These are phyloP conservation scores for Crithidia fasciculata DNA, from an alignment of 208 protist genomes.

Conservation along the genomic window DNA sequence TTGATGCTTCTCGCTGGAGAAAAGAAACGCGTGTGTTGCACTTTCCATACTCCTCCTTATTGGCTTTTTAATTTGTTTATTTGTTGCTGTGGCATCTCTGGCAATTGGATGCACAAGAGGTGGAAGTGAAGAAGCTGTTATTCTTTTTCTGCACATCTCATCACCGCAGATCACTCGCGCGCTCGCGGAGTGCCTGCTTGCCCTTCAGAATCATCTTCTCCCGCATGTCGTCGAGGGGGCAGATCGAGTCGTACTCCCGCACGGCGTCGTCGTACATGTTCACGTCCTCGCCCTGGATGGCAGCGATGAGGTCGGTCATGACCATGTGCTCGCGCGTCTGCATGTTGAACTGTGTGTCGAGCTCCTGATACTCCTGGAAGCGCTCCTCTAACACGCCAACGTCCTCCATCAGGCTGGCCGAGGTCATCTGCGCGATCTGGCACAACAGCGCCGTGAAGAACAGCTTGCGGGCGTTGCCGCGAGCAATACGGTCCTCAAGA, in stretches of 20 bases:
- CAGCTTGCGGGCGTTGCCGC: constrained; percentile 72
- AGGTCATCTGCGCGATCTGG: constrained; percentile 74
- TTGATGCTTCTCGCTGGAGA: no score
- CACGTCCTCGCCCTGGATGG: constrained; percentile 63
- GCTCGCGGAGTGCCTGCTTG: constrained; percentile 61
- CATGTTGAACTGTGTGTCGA: constrained; percentile 89
- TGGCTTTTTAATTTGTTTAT: no score
- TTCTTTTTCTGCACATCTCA: neutral
- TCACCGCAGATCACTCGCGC: constrained; percentile 64
- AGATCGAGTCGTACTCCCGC: constrained; percentile 81
- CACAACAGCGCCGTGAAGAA: constrained; percentile 85
- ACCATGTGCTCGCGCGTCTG: constrained; percentile 89
- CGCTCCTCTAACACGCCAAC: constrained; percentile 71
- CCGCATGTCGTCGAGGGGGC: constrained; percentile 65
- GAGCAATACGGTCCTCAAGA: constrained; percentile 75
- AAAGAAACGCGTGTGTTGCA: no score
- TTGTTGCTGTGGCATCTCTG: no score
- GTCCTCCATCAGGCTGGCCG: constrained; percentile 62
- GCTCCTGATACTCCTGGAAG: constrained; percentile 83
- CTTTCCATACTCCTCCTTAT: no score
- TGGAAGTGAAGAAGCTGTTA: no score
- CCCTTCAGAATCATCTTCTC: constrained; percentile 80
- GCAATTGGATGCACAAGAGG: no score
- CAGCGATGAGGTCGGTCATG: constrained; percentile 78
- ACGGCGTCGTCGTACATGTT: constrained; percentile 76